These are phyloP conservation scores for Kokia cookei DNA, from an alignment of 441 rosid genomes.

Conservation along the genomic window DNA sequence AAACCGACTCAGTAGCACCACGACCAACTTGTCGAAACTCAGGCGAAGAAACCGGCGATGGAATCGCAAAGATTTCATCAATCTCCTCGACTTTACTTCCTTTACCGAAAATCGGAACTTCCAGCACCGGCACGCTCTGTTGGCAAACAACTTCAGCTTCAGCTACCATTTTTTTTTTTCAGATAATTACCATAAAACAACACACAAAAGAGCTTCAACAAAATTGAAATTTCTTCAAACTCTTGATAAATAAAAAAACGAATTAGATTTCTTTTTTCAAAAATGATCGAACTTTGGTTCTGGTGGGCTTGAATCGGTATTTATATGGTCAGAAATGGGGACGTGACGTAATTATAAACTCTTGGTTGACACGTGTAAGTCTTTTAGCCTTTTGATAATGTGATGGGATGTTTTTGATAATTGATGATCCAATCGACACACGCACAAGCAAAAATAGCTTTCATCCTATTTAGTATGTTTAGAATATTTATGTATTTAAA, in stretches of 20 bases:
- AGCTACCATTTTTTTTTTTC: conserved; percentile 41
- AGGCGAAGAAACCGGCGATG: conserved; percentile 43
- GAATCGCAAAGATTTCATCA: conserved; percentile 31
- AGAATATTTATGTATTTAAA: too few relatives aligned
- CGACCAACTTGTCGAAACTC: conserved; percentile 19
- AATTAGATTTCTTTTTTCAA: background rate
- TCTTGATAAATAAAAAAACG: background rate
- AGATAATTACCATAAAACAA: conserved; percentile 15
- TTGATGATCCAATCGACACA: conserved; percentile 13
- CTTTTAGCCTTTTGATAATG: conserved; percentile 9
- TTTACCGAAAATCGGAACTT: conserved; percentile 36
- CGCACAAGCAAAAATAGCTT: conserved; percentile 17
- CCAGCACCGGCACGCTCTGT: conserved; percentile 44
- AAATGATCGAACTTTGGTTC: conserved; percentile 1
- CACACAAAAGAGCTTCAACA: background rate
- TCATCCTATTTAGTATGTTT: background rate
- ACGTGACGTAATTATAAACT: conserved; percentile 23
- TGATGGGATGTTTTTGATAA: background rate
- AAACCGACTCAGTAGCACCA: conserved; percentile 28
- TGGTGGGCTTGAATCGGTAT: background rate
- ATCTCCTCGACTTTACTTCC: conserved; percentile 23
- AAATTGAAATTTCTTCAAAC: background rate
- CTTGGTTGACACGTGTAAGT: conserved; percentile 40
- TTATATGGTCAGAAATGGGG: conserved; percentile 2
- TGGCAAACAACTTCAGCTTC: conserved; percentile 50